Conservation (phyloP, 2,329 filamentous ascomycete genomes). For the Xylariaceae sp. region DNA sequence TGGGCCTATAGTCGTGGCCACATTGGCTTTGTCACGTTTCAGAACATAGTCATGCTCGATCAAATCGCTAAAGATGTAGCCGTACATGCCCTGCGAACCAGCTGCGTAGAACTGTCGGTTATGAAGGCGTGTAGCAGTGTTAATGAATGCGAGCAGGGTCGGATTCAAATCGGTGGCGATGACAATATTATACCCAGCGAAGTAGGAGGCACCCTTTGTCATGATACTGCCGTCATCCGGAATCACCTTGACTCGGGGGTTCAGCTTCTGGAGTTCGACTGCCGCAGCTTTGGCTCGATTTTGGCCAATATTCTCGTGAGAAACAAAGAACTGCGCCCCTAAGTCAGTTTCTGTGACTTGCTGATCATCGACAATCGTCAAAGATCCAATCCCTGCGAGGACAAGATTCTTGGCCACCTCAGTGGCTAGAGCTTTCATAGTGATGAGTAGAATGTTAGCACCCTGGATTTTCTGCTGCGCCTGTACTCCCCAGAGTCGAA, state of each 20-base stretch:
- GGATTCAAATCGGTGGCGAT: slow-evolving; percentile 87
- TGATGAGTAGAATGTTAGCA: slow-evolving; percentile 85
- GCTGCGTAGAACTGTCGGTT: slow-evolving; percentile 84
- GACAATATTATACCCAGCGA: slow-evolving; percentile 73
- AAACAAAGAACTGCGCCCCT: slow-evolving; percentile 78
- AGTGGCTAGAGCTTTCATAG: slow-evolving; percentile 80
- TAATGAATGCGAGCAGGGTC: slow-evolving; percentile 69
- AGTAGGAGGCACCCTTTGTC: slow-evolving; percentile 68
- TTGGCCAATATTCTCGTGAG: slow-evolving; percentile 64
- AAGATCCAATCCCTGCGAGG: slow-evolving; percentile 82
- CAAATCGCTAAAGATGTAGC: slow-evolving; percentile 91
- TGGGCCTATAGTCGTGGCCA: slow-evolving; percentile 51
- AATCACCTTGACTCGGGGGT: slow-evolving; percentile 77
- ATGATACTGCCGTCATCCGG: slow-evolving; percentile 66
- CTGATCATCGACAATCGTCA: slow-evolving; percentile 82
- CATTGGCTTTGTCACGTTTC: slow-evolving; percentile 77
- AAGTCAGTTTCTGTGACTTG: slow-evolving; percentile 74
- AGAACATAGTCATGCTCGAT: slow-evolving; percentile 88
- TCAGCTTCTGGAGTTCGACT: slow-evolving; percentile 76
- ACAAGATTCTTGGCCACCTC: slow-evolving; percentile 98
- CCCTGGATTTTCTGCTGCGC: slow-evolving; percentile 90
- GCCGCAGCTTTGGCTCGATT: slow-evolving; percentile 82
- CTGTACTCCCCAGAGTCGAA: slow-evolving; percentile 93
- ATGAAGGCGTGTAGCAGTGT: slow-evolving; percentile 77
- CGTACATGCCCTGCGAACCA: slow-evolving; percentile 83